phyloP scores from a whole-genome alignment of 768 basidiomycete genomes.

The Tylopilus subfusipes region DNA sequence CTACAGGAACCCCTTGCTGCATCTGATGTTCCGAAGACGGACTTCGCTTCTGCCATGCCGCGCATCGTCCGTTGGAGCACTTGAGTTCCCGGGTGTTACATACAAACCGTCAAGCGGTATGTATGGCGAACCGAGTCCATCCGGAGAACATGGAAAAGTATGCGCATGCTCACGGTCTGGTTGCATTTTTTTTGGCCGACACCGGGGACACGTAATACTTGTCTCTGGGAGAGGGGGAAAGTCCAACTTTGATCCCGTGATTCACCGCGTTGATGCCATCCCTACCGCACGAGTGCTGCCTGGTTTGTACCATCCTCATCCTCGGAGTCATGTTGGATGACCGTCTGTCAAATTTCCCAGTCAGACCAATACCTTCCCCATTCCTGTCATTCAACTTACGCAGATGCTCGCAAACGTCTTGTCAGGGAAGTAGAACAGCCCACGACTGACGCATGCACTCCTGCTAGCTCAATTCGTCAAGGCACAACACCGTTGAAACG shows the following conservation, averaged over 20 bases:
- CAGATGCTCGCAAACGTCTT: too few relatives aligned
- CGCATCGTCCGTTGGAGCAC: background rate
- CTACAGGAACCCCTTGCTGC: background rate
- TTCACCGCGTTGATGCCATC: background rate
- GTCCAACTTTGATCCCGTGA: background rate
- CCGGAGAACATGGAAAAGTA: background rate
- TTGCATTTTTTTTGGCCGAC: background rate
- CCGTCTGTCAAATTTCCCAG: background rate
- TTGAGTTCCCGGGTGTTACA: background rate
- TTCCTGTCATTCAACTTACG: background rate
- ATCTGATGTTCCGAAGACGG: slow-evolving; percentile 7
- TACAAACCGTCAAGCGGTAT: background rate
- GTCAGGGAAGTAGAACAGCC: background rate
- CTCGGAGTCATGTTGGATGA: slow-evolving; percentile 1
- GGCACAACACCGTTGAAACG: background rate
- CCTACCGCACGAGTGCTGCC: background rate
- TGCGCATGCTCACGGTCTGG: background rate
- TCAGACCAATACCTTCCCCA: background rate
- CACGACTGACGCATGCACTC: background rate
- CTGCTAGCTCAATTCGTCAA: background rate
- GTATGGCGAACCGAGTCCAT: background rate
- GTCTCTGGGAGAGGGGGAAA: background rate
- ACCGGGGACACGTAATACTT: background rate
- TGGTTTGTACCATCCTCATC: background rate
- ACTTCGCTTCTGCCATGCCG: slow-evolving; percentile 5